Base-by-base conservation (phyloP, 352 stramenopile genomes). In the Pythium scleroteichum region DNA sequence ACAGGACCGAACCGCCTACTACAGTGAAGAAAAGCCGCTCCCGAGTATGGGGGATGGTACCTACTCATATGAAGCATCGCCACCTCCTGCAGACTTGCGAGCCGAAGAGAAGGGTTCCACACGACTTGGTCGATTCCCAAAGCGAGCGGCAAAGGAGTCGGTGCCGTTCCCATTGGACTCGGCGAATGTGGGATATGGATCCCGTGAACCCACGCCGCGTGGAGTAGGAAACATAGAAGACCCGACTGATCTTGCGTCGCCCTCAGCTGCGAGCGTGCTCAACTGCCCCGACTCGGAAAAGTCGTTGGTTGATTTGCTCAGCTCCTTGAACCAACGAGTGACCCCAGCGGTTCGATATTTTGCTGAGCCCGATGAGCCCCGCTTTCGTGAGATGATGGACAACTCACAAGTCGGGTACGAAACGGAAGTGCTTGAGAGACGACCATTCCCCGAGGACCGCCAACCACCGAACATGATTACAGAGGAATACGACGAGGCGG, bases 201-300 rank as follows among this genome's bases (percentile, higher is more conserved):
- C 42, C 27, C 50, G 29, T 17, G 41, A 41, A 3, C 47, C 23
- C 2, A 38, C 46, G 13, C 38, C 48, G 13, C 56, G 55, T 10
- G 42, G 41, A n/a, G 38, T 44, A 35, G 45, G 1, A 44, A 19
- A 10, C 38, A 45, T 52, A 10, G 53, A 49, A 38, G 49, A 47
- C 50, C 45, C 53, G 55, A 35, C 41, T 8, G 33, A 47, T 22
- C 32, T 63, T 7, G 24, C 81, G 10, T 90, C 79, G 0, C 79
- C 81, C 7, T 81, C 81, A 13, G 79, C 79, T 1, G 64, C 69
- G 0, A 76, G 79, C 40, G 75, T 88, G 32, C 42, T 90, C 50
- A 87, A 88, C 64, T 90, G 79, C 45, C 68, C 64, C 4, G 78
- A 88, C 51, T 91, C 82, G 40, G 78, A 88, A 47, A 85, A 88